Evolutionary conservation across 2,329 filamentous ascomycete genomes (phyloP).

Genomic region (Samsoniella hepiali): DNA sequence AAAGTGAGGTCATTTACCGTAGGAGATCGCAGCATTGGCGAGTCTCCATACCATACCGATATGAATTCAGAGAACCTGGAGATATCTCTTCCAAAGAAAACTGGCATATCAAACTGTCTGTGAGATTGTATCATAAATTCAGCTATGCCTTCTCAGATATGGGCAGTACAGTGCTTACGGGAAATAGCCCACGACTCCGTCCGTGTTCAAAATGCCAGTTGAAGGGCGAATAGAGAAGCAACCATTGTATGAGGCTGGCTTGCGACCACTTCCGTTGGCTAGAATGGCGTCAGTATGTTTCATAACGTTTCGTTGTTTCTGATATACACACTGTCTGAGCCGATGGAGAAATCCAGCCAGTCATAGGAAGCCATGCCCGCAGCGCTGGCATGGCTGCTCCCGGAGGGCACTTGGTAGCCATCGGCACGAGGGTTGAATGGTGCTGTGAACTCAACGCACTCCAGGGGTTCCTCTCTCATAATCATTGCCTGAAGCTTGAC

Average conservation of each 20-base stretch:
- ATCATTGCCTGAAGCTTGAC: slow-evolving; percentile 21
- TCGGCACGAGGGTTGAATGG: slow-evolving; percentile 23
- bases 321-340: slow-evolving; percentile 12
- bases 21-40: neutral
- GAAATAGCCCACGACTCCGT: slow-evolving; percentile 3
- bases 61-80: neutral
- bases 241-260: neutral
- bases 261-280: slow-evolving; percentile 20
- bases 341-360: slow-evolving; percentile 17
- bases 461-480: slow-evolving; percentile 20
- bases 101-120: neutral
- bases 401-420: slow-evolving; percentile 19
- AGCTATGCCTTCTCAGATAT: neutral
- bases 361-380: slow-evolving; percentile 18
- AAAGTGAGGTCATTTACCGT: neutral
- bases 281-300: too few species aligned
- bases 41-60: neutral
- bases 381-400: slow-evolving; percentile 19
- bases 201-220: neutral
- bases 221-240: slow-evolving; percentile 3
- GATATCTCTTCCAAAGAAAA: neutral
- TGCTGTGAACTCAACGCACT: slow-evolving; percentile 21
- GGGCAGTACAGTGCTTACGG: neutral
- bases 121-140: neutral
- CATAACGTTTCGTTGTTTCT: neutral